Conservation (phyloP, 2,329 filamentous ascomycete species). For the Pestalotiopsis sp. region DNA sequence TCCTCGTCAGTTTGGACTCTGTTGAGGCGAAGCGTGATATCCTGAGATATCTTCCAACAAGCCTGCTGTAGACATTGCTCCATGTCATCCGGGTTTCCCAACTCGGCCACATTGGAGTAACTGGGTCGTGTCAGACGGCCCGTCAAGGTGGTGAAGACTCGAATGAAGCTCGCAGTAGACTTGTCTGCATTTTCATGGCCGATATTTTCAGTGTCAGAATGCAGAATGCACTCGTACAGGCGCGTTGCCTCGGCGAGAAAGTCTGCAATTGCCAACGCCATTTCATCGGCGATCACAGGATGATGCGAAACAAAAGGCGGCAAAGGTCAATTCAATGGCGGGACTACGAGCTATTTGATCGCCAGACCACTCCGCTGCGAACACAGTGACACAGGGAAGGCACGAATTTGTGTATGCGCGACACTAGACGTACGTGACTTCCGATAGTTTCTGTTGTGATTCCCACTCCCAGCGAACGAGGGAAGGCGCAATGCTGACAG, state of each 20-base stretch:
- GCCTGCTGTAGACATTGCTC: neutral
- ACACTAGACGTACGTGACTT: neutral
- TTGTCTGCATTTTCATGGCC: neutral
- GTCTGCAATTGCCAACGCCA: neutral
- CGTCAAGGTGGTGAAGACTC: neutral
- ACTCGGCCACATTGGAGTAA: neutral
- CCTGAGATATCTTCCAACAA: constrained; percentile 9
- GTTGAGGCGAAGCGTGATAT: constrained; percentile 2
- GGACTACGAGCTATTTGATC: neutral
- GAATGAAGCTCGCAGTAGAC: neutral
- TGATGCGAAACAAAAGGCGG: neutral
- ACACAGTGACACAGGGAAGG: neutral
- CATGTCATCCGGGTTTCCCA: neutral
- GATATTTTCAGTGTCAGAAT: too few species aligned
- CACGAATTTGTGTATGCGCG: neutral
- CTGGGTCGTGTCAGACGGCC: neutral
- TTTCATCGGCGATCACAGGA: neutral
- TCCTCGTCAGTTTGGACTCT: neutral
- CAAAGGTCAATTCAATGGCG: neutral
- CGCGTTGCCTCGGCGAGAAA: neutral
- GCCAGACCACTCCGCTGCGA: neutral
- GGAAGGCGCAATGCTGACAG: neutral
- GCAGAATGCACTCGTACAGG: neutral
- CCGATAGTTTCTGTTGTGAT: neutral
- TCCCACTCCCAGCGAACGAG: neutral